phyloP scores from a whole-genome alignment of 805 yeast species.

The Starmerella potacharoeniae region DNA sequence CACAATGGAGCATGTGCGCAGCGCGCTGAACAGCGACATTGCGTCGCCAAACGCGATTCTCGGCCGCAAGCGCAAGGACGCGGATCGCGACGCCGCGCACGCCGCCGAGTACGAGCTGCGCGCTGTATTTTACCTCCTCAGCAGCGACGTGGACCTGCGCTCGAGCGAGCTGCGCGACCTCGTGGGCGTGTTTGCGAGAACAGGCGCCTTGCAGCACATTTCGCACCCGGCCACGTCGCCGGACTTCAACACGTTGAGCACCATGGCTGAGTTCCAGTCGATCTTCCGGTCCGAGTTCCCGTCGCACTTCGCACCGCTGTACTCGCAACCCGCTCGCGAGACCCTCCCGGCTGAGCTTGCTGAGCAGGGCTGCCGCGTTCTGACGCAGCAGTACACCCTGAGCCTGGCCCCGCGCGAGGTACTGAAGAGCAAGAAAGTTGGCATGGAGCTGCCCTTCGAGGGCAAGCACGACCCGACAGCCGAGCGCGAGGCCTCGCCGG shows the following conservation, averaged over 20 bases:
- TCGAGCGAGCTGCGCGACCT: slow-evolving; percentile 11
- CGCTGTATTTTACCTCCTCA: slow-evolving; percentile 65
- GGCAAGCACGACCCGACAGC: background rate
- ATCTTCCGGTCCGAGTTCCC: slow-evolving; percentile 26
- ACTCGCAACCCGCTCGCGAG: slow-evolving; percentile 13
- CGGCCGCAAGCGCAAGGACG: slow-evolving; percentile 11
- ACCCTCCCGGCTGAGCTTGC: slow-evolving; percentile 10
- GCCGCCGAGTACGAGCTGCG: slow-evolving; percentile 27
- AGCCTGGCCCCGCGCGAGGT: slow-evolving; percentile 10
- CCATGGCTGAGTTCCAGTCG: slow-evolving; percentile 35
- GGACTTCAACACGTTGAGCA: slow-evolving; percentile 46
- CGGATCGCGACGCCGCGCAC: slow-evolving; percentile 1
- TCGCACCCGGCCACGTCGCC: slow-evolving; percentile 62
- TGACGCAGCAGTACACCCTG: slow-evolving; percentile 8
- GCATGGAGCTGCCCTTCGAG: background rate
- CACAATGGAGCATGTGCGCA: slow-evolving; percentile 34
- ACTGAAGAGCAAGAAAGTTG: background rate
- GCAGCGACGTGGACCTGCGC: slow-evolving; percentile 42
- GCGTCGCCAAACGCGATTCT: background rate
- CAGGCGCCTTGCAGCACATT: slow-evolving; percentile 41
- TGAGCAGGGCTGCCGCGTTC: background rate
- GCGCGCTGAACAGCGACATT: slow-evolving; percentile 18
- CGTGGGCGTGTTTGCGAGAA: slow-evolving; percentile 35
- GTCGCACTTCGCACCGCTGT: slow-evolving; percentile 21
- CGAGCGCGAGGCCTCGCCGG: background rate